Evolutionary conservation across 1,284 basidiomycete species (phyloP), one percentile per base, ranked within the genome.

Genomic region (Trametes sp.): DNA sequence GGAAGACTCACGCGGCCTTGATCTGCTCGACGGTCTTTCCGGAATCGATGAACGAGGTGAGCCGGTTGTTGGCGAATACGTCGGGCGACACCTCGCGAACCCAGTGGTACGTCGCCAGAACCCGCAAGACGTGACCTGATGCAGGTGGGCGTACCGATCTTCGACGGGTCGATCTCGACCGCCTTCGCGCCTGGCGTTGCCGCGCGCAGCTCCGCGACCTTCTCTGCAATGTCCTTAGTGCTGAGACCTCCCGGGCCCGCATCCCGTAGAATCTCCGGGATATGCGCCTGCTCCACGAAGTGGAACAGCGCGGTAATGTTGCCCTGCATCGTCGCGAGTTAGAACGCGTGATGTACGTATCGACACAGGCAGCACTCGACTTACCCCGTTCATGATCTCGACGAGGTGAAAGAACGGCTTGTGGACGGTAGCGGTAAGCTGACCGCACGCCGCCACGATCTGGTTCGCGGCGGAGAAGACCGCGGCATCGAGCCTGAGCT

Each of bases 101-200:
- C 56, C 90, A 80, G 70, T 90, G 89, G 69, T 90, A 87, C 0
- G 88, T 89, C 19, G 88, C 86, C 26, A 92, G 81, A 19, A 91
- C 78, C 35, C 89, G 86, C 45, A 92, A 78, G 26, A 87, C 81
- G 68, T 87, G 86, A 1, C 86, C 87, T 88, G 54, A 41, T 21
- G 24, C 28, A 51, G 13, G 26, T 7, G 28, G 21, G 23, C 58
- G 19, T 48, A 59, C 58, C 41, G 5, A 59, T 51, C 38, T 54
- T 59, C 23, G 44, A 6, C 1, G 58, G 58, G 26, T 59, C 58
- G n/a, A 54, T 35, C 14, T 54, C 51, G 33, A 38, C 19, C 31
- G 6, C 23, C n/a, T 33, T 33, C 19, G 42, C 44, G 6, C 41
- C 33, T 1, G 54, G 44, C 21, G 44, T 38, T 31, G 19, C 33